Evolutionary conservation across 495 filamentous ascomycete genomes (phyloP).

Genomic region (Neurospora africana): DNA sequence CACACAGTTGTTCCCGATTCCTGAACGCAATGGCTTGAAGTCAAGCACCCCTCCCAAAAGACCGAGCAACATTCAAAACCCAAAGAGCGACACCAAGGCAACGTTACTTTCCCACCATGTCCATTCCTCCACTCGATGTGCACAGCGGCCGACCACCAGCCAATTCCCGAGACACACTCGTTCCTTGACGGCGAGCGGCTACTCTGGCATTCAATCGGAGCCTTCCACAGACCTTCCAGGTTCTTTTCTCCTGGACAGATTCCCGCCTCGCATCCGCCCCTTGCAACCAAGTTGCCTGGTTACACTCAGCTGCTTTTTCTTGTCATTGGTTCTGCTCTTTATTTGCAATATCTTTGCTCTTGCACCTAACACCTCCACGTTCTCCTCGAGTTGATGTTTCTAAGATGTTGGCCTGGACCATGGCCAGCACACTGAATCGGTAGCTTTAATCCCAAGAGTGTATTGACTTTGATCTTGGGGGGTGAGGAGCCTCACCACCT

Average conservation of each 20-base stretch:
- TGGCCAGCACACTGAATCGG: too few species aligned
- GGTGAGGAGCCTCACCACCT: too few species aligned
- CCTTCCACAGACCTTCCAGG: not conserved
- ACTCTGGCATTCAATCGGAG: not conserved
- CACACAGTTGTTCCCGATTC: not conserved
- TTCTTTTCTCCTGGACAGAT: not conserved
- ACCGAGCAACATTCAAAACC: not conserved
- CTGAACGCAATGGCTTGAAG: not conserved
- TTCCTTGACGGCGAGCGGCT: not conserved
- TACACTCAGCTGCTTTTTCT: not conserved
- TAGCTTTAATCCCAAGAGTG: too few species aligned
- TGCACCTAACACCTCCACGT: not conserved
- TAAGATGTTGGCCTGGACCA: too few species aligned
- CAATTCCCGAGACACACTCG: not conserved
- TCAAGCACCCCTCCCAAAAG: not conserved
- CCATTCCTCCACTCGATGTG: not conserved
- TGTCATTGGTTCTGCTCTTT: constrained; percentile 1
- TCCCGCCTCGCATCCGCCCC: not conserved
- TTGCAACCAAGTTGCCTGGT: not conserved
- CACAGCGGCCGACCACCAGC: not conserved
- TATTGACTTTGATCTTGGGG: too few species aligned
- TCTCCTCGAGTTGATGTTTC: too few species aligned
- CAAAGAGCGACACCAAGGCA: constrained; percentile 10
- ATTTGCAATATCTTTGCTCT: not conserved
- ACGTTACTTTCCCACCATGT: constrained; percentile 14